phyloP scores from a whole-genome alignment of 345 rosid genomes.

The Luvunga scandens region DNA sequence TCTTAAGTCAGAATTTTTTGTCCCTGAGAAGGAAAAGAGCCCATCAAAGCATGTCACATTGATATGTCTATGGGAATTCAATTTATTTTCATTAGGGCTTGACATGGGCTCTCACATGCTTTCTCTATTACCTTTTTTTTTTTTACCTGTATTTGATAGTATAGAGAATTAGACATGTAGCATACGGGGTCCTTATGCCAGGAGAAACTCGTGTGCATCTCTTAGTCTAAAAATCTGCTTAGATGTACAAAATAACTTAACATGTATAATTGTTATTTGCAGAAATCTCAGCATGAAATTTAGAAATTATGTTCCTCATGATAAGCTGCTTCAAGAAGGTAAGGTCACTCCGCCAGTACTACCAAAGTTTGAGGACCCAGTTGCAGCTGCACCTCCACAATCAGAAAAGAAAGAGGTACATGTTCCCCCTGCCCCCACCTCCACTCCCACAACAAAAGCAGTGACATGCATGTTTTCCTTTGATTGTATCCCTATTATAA shows the following conservation, averaged over 20 bases:
- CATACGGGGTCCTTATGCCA: not conserved
- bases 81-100: not conserved
- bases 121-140: not conserved
- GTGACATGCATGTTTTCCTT: not conserved
- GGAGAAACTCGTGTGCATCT: not conserved
- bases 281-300: slow-evolving; percentile 78
- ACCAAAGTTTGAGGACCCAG: slow-evolving; percentile 88
- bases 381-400: slow-evolving; percentile 54
- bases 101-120: not conserved
- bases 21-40: not conserved
- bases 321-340: slow-evolving; percentile 83
- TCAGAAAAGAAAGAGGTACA: slow-evolving; percentile 66
- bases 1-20: not conserved
- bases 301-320: slow-evolving; percentile 95
- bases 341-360: slow-evolving; percentile 82
- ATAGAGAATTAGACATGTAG: not conserved
- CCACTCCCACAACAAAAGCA: no score
- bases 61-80: not conserved
- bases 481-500: not conserved
- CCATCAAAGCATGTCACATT: not conserved
- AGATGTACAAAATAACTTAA: not conserved
- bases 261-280: slow-evolving; percentile 16
- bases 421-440: no score
- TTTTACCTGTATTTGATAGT: not conserved
- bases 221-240: not conserved